These are phyloP conservation scores for Aspergillus brunneoviolaceus DNA, from an alignment of 2,329 filamentous ascomycete genomes.

Conservation along the genomic window DNA sequence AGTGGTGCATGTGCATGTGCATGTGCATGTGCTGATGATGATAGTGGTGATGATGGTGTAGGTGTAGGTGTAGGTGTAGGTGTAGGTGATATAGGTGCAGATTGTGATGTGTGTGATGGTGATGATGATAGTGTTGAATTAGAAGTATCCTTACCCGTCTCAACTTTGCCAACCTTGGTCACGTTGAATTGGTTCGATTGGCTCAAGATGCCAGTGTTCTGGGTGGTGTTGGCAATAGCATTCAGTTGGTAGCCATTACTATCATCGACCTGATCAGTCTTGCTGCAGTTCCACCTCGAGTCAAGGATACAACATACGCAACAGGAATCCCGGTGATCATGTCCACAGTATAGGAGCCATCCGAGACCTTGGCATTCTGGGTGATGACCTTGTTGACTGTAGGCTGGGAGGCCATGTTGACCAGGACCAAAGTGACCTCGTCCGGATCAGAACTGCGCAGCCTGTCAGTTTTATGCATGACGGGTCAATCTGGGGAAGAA, in stretches of 20 bases:
- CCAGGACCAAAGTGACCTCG: constrained; percentile 43
- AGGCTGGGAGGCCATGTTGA: constrained; percentile 41
- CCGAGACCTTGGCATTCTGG: constrained; percentile 35
- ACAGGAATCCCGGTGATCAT: constrained; percentile 25
- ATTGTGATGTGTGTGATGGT: constrained; percentile 18
- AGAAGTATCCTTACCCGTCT: constrained; percentile 26
- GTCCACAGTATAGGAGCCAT: constrained; percentile 38
- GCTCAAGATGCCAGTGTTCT: constrained; percentile 43
- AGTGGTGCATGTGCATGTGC: constrained; percentile 6
- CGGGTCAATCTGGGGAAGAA: neutral
- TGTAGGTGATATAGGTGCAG: constrained; percentile 9
- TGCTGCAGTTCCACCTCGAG: neutral
- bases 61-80: neutral
- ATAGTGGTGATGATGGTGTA: constrained; percentile 6
- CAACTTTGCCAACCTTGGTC: constrained; percentile 18
- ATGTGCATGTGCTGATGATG: constrained; percentile 8
- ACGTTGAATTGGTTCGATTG: constrained; percentile 37
- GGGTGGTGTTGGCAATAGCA: constrained; percentile 33
- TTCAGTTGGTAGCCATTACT: constrained; percentile 46
- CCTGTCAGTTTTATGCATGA: constrained; percentile 5
- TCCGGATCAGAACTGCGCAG: constrained; percentile 39
- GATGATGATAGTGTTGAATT: constrained; percentile 17
- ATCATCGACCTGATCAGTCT: constrained; percentile 10
- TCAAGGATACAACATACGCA: constrained; percentile 23
- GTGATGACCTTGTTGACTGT: constrained; percentile 34